phyloP scores from a whole-genome alignment of 768 basidiomycete genomes.

The Termitomyces sp. region DNA sequence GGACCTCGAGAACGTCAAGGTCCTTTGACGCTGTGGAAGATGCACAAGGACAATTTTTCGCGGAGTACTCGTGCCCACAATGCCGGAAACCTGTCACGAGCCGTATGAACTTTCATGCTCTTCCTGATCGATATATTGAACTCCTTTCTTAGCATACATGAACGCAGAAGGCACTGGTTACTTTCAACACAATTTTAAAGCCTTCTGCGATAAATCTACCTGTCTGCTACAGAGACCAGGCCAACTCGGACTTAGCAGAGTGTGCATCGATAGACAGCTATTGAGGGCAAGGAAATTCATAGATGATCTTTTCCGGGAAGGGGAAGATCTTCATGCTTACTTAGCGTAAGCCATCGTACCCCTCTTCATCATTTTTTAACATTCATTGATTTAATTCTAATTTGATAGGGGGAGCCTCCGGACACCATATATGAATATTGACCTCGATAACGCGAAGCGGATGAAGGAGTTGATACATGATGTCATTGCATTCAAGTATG shows the following conservation, averaged over 20 bases:
- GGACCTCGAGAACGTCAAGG: slow-evolving; percentile 1
- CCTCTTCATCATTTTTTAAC: not conserved
- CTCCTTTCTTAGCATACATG: not conserved
- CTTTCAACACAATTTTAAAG: slow-evolving; percentile 8
- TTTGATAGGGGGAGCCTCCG: slow-evolving; percentile 2
- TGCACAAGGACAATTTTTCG: not conserved
- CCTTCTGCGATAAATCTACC: slow-evolving; percentile 8
- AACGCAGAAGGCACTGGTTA: slow-evolving; percentile 15
- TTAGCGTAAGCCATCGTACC: not conserved
- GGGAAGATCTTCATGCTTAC: not conserved
- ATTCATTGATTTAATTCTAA: not conserved
- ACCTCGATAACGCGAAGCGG: not conserved
- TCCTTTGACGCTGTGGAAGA: not conserved
- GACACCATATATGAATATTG: not conserved
- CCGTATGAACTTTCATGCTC: not conserved
- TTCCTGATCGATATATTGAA: not conserved
- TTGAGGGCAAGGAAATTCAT: slow-evolving; percentile 9
- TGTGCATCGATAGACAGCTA: not conserved
- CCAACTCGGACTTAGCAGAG: not conserved
- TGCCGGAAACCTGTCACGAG: not conserved
- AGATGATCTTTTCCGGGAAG: slow-evolving; percentile 12
- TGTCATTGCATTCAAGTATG: not conserved
- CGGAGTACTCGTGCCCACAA: not conserved
- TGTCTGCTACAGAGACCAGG: not conserved
- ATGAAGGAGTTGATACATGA: not conserved